Conservation (phyloP, 2,329 filamentous ascomycete species). For the Zopfia rhizophila region DNA sequence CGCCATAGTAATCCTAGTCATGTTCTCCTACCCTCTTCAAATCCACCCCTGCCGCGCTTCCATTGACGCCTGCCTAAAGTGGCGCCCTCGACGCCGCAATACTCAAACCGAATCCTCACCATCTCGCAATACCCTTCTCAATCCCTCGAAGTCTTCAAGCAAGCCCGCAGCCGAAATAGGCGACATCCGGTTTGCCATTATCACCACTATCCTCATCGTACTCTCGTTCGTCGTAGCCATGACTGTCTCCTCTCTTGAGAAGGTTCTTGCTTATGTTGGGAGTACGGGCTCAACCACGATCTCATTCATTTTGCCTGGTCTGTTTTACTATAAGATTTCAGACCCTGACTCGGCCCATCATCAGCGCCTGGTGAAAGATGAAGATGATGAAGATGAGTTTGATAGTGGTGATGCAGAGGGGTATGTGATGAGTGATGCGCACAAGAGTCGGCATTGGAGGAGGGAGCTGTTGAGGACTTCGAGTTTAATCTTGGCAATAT, state of each 20-base stretch:
- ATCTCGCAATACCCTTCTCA: conserved; percentile 57
- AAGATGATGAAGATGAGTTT: conserved; percentile 81
- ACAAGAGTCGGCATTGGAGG: conserved; percentile 71
- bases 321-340: conserved; percentile 99
- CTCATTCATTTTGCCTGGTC: conserved; percentile 92
- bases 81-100: conserved; percentile 70
- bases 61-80: conserved; percentile 91
- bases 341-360: conserved; percentile 87
- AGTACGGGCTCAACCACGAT: conserved; percentile 95
- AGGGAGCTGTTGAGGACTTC: conserved; percentile 73
- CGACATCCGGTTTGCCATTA: conserved; percentile 86
- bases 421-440: conserved; percentile 53
- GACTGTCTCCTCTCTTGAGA: conserved; percentile 88
- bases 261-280: conserved; percentile 93
- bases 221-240: conserved; percentile 88
- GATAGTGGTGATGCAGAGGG: conserved; percentile 65
- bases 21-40: conserved; percentile 95
- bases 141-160: conserved; percentile 38
- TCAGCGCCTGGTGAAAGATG: conserved; percentile 87
- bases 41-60: conserved; percentile 97
- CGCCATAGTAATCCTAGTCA: conserved; percentile 94
- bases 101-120: conserved; percentile 52
- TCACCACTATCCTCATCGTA: conserved; percentile 87
- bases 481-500: conserved; percentile 80
- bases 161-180: conserved; percentile 70